A percentile compares a stretch with the other conserved stretches of the same genome.
Conservation (phyloP, 2,329 filamentous ascomycete genomes). For the Calonectria honghensis region DNA sequence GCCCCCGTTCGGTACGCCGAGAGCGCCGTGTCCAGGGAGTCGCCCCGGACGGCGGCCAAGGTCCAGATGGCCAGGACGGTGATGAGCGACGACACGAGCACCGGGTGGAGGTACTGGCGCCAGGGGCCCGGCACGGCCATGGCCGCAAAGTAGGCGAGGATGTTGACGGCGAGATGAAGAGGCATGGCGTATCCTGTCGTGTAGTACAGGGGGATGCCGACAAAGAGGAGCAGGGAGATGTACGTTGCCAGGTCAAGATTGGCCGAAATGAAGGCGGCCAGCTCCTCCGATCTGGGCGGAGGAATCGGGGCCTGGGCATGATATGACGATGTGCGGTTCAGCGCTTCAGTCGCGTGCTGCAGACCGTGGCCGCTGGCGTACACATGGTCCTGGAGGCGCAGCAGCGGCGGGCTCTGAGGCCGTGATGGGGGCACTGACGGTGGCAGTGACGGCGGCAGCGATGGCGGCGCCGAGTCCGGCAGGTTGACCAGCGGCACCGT, state of each 20-base stretch:
- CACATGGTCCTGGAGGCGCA: constrained; percentile 56
- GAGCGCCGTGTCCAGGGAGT: constrained; percentile 64
- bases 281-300: constrained; percentile 67
- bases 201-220: constrained; percentile 75
- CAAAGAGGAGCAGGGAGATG: constrained; percentile 65
- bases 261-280: constrained; percentile 67
- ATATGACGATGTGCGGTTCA: constrained; percentile 48
- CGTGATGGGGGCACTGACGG: constrained; percentile 49
- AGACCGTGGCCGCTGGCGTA: constrained; percentile 48
- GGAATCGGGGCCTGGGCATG: constrained; percentile 64
- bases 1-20: constrained; percentile 70
- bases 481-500: constrained; percentile 47
- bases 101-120: constrained; percentile 74
- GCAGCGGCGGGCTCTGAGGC: constrained; percentile 52
- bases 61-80: constrained; percentile 73
- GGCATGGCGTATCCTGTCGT: constrained; percentile 71
- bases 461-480: constrained; percentile 45
- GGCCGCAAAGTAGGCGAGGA: constrained; percentile 72
- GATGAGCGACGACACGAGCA: constrained; percentile 72
- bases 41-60: constrained; percentile 67
- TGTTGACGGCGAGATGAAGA: constrained; percentile 66
- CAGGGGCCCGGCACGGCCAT: constrained; percentile 68
- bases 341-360: constrained; percentile 46
- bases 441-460: constrained; percentile 46
- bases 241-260: constrained; percentile 70